phyloP scores from a whole-genome alignment of 2,329 filamentous ascomycete species.

The Paecilomyces variotii region DNA sequence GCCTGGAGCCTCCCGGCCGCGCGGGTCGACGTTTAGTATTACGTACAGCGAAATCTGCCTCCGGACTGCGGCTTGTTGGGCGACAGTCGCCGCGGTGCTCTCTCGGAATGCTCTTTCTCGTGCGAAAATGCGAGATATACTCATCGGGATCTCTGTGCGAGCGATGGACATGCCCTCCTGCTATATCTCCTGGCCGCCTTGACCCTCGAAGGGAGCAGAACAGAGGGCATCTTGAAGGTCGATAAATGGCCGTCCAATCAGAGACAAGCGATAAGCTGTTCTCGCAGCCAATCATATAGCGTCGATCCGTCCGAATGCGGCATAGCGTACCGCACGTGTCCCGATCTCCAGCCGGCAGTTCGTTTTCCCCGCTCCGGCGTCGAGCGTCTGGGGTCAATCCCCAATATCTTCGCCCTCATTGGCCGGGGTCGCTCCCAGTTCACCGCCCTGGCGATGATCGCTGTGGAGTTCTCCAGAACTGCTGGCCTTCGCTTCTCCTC shows the following conservation, averaged over 20 bases:
- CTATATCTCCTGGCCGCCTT: neutral
- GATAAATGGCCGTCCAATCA: neutral
- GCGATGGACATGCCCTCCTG: neutral
- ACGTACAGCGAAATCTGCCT: slow-evolving; percentile 19
- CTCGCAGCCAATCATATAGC: neutral
- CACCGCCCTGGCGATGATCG: neutral
- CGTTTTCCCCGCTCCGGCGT: neutral
- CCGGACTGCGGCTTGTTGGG: neutral
- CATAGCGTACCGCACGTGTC: neutral
- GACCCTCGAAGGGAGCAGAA: neutral
- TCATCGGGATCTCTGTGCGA: neutral
- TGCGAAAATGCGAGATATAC: neutral
- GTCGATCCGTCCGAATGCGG: neutral
- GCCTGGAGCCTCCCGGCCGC: slow-evolving; percentile 3
- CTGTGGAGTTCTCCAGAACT: neutral
- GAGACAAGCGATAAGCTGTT: neutral
- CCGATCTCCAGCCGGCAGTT: neutral
- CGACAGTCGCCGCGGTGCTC: neutral
- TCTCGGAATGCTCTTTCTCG: neutral
- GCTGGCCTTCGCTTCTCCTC: neutral
- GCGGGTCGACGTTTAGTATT: slow-evolving; percentile 18
- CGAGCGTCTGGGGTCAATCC: neutral
- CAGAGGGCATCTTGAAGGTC: neutral
- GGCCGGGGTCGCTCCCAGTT: neutral
- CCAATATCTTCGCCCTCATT: neutral